Conservation (phyloP, 805 yeast species). For the Barnettozyma vustinii region DNA sequence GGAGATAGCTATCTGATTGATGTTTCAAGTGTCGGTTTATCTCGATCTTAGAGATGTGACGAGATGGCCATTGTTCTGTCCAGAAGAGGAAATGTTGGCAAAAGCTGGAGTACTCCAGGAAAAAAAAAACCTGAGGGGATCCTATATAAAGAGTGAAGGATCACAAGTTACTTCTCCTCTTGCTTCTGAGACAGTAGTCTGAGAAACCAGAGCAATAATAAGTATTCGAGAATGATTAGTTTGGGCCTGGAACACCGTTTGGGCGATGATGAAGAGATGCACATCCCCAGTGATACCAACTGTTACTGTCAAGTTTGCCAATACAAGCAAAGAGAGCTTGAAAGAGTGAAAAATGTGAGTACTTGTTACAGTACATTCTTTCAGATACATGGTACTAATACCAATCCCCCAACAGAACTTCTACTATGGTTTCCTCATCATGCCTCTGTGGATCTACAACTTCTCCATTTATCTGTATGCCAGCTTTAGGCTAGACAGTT, state of each 20-base stretch:
- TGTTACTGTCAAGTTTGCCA: conserved; percentile 21
- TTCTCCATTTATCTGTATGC: conserved; percentile 7
- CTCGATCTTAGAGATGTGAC: background rate
- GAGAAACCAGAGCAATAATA: background rate
- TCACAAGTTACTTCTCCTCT: background rate
- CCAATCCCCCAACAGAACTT: conserved; percentile 15
- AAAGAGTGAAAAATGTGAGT: conserved; percentile 16
- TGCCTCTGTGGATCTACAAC: conserved; percentile 20
- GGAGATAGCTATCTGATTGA: background rate
- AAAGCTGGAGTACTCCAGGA: background rate
- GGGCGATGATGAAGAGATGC: conserved; percentile 1
- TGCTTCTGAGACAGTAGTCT: background rate
- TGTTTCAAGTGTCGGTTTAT: background rate
- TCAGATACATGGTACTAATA: background rate
- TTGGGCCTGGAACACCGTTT: background rate
- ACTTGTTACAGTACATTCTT: background rate
- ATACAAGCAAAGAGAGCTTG: conserved; percentile 10
- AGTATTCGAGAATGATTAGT: background rate
- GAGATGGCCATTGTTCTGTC: conserved; percentile 14
- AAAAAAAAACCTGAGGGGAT: background rate
- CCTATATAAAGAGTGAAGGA: background rate
- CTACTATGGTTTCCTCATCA: conserved; percentile 17
- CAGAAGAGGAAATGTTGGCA: conserved; percentile 14
- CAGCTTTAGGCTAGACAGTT: background rate
- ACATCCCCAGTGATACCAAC: conserved; percentile 10